phyloP scores from a whole-genome alignment of 176 grass and related monocot species.

The Hordeum marinum region DNA sequence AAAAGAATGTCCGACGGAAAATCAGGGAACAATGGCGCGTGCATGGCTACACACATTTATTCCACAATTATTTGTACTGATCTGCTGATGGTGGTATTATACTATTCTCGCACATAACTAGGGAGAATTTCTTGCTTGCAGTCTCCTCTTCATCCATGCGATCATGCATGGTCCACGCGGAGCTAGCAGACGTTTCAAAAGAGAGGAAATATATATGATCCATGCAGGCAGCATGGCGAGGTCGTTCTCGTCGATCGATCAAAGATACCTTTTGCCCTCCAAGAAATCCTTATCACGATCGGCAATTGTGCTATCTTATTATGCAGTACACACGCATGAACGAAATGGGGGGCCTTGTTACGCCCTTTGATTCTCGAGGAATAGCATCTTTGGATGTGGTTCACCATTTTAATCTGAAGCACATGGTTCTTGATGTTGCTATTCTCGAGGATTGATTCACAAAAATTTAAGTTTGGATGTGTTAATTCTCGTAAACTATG shows the following conservation, averaged over 20 bases:
- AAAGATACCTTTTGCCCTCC: conserved; percentile 29
- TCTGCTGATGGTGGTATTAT: neutral
- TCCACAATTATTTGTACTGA: neutral
- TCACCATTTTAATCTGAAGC: conserved; percentile 10
- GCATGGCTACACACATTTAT: neutral
- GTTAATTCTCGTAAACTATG: neutral
- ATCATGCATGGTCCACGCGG: conserved; percentile 3
- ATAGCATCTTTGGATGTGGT: conserved; percentile 46
- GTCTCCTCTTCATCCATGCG: neutral
- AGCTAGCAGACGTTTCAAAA: neutral
- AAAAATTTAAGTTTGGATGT: neutral
- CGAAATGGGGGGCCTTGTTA: neutral
- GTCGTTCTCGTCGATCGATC: conserved; percentile 14
- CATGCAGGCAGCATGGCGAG: neutral
- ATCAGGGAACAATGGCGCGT: neutral
- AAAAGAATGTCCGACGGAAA: neutral
- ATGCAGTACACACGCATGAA: neutral
- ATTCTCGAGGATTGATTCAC: conserved; percentile 22
- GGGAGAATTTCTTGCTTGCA: neutral
- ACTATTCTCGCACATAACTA: neutral
- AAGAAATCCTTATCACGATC: conserved; percentile 27
- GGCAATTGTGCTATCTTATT: conserved; percentile 14
- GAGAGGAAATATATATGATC: neutral
- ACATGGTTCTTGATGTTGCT: conserved; percentile 33
- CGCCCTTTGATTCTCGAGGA: conserved; percentile 24